Percentiles rank a stretch among this genome's conserved stretches.
phyloP scores from a whole-genome alignment of 148 eudicot genomes.

The Suaeda aralocaspica region DNA sequence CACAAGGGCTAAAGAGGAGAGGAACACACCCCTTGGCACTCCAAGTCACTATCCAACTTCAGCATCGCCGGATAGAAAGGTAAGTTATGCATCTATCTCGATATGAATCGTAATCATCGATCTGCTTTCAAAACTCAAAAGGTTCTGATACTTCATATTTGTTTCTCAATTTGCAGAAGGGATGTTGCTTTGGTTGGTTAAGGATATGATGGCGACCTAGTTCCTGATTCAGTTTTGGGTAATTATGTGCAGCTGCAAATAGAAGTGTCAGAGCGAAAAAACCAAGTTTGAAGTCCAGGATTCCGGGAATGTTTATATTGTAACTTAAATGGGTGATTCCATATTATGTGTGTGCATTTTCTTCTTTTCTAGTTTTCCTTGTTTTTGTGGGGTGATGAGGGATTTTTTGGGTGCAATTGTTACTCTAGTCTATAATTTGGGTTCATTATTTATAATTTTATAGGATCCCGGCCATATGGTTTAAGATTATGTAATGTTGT shows the following conservation, averaged over 20 bases:
- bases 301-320: slow-evolving; percentile 8
- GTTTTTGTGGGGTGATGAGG: neutral
- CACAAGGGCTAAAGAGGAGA: slow-evolving; percentile 27
- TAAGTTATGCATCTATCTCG: neutral
- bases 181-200: slow-evolving; percentile 18
- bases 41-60: slow-evolving; percentile 17
- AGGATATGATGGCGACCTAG: neutral
- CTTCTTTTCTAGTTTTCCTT: neutral
- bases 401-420: neutral
- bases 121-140: neutral
- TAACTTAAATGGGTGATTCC: neutral
- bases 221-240: slow-evolving; percentile 6
- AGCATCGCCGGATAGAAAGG: slow-evolving; percentile 16
- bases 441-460: neutral
- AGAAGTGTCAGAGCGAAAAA: neutral
- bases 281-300: neutral
- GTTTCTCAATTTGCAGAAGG: slow-evolving; percentile 26
- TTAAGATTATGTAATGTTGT: slow-evolving; percentile 1
- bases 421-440: neutral
- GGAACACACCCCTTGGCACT: too few species aligned
- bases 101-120: neutral
- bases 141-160: neutral
- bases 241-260: slow-evolving; percentile 10
- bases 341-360: neutral
- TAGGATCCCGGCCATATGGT: neutral